phyloP scores from a whole-genome alignment of 169 alveolate species.

The Plasmodium knowlesi region DNA sequence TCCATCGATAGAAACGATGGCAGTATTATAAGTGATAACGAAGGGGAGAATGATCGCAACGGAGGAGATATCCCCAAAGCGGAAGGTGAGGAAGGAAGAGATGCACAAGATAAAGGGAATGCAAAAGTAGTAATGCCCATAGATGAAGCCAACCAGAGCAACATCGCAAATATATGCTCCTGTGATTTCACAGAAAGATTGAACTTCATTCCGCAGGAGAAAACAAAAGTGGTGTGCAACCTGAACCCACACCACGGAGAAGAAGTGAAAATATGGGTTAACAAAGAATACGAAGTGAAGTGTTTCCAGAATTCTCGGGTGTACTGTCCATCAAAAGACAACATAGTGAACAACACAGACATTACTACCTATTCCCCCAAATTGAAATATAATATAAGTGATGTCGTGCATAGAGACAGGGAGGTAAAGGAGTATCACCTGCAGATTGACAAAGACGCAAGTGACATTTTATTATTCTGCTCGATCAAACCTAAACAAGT shows the following conservation, averaged over 20 bases:
- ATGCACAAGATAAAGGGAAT: background rate
- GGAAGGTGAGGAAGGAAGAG: background rate
- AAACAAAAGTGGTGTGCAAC: constrained; percentile 44
- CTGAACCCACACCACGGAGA: constrained; percentile 58
- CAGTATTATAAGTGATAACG: background rate
- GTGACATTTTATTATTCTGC: constrained; percentile 58
- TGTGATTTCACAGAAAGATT: constrained; percentile 61
- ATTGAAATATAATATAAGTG: constrained; percentile 6
- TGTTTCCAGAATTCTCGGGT: constrained; percentile 45
- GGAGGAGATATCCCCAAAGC: background rate
- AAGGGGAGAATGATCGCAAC: background rate
- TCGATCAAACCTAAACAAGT: constrained; percentile 45
- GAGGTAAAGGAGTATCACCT: constrained; percentile 21
- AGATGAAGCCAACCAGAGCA: background rate
- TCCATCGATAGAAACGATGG: background rate
- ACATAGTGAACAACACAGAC: constrained; percentile 17
- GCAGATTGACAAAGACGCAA: constrained; percentile 31
- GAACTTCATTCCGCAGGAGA: constrained; percentile 10
- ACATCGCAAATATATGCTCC: background rate
- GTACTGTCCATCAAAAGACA: constrained; percentile 40
- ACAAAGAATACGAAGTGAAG: constrained; percentile 44
- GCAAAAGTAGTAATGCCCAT: background rate
- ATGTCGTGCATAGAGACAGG: constrained; percentile 3
- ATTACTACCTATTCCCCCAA: constrained; percentile 24
- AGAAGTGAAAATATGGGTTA: constrained; percentile 37